Evolutionary conservation across 257 asterid genomes (phyloP).

Genomic region (Buddleja alternifolia): DNA sequence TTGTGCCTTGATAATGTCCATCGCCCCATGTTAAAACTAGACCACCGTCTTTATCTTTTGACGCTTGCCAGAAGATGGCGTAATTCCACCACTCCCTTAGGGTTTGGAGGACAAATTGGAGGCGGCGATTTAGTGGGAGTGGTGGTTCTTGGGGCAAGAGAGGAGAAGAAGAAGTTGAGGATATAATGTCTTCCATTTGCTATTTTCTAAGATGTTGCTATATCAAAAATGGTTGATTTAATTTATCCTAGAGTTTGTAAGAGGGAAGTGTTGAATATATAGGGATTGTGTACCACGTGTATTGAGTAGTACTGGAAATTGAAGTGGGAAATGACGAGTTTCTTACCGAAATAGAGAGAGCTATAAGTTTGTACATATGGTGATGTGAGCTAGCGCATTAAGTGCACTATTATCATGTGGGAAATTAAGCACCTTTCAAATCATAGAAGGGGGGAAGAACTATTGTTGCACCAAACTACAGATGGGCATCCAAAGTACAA

Average conservation of each 20-base stretch:
- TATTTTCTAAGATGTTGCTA: not conserved
- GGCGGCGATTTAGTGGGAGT: constrained; percentile 25
- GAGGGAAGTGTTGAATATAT: not conserved
- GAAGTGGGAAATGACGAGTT: no score
- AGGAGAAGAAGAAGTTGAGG: constrained; percentile 25
- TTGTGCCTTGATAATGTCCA: constrained; percentile 35
- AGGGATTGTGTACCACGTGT: not conserved
- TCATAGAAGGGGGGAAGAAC: no score
- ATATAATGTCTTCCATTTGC: constrained; percentile 33
- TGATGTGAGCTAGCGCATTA: no score
- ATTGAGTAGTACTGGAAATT: no score
- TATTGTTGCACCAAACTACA: no score
- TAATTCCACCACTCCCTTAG: constrained; percentile 44
- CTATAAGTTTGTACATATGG: no score
- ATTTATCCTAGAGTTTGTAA: no score
- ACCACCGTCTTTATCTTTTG: constrained; percentile 23
- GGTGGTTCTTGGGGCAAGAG: constrained; percentile 6
- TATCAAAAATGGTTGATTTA: no score
- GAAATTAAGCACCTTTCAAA: no score
- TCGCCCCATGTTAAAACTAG: constrained; percentile 42
- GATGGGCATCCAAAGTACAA: no score
- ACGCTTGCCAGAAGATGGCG: constrained; percentile 46
- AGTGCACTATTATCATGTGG: no score
- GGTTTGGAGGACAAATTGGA: constrained; percentile 38
- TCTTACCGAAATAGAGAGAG: no score